Base-by-base conservation (phyloP, 352 stramenopile genomes). In the Pythium guiyangense region DNA sequence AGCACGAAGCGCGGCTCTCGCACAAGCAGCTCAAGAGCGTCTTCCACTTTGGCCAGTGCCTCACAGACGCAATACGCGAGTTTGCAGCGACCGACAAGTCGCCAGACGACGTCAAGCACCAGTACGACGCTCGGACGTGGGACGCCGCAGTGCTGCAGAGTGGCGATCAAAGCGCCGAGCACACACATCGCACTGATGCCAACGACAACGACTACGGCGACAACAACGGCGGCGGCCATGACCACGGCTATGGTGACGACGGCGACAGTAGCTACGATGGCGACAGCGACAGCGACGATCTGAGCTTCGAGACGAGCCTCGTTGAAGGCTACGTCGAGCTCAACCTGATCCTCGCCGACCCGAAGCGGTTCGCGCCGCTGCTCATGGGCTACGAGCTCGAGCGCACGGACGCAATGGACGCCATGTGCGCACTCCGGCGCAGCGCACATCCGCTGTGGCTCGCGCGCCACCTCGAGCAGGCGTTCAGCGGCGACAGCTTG, bases 301-400 rank as follows among this genome's bases (percentile, higher is more conserved):
- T 49, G 26, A 62, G 64, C n/a, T 67, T 62, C 37, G 70, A 73
- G 62, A 56, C 52, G 40, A 70, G 62, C 35, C 25, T 67, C n/a
- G 15, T 70, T 18, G 18, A 49, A 20, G 61, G 65, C 10, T 77
- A 77, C 54, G 56, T 74, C 29, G 39, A 64, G 22, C 54, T 77
- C 43, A 77, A 77, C 26, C 44, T 77, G 43, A 40, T 71, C 29
- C 63, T 77, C 31, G 52, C 59, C 46, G 65, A 74, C 29, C 42
- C 56, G 20, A 48, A 67, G 35, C 57, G 52, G 42, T 69, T 67
- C 22, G 45, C 64, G 37, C 47, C 54, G 0, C 59, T 72, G 46
- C n/a, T 73, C 4, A 27, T 53, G 27, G 3, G 4, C 25, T 15
- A 29, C 20, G 20, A 6, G 20, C 44, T 34, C 29, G 29, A 26